These are phyloP conservation scores for Diplosphaera chodatii DNA, from an alignment of 139 green algal genomes.

Conservation along the genomic window DNA sequence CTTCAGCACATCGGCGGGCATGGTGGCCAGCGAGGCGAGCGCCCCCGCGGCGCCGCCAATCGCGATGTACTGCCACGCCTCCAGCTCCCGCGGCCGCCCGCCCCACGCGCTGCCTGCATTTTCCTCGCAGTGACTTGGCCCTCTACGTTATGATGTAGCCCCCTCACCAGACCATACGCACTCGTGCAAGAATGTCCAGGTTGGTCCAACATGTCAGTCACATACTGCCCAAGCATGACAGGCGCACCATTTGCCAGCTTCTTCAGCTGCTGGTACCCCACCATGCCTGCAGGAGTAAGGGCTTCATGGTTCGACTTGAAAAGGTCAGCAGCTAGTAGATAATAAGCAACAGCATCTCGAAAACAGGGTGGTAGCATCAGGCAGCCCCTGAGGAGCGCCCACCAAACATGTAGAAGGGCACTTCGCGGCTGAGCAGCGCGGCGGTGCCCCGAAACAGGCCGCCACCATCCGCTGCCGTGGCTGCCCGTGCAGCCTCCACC, in stretches of 20 bases:
- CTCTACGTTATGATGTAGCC: no score
- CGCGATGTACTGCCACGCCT: slow-evolving; percentile 41
- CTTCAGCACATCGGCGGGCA: slow-evolving; percentile 68
- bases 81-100: slow-evolving; percentile 30
- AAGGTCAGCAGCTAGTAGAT: no score
- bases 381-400: no score
- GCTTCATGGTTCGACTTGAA: no score
- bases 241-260: slow-evolving; percentile 16
- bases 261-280: slow-evolving; percentile 64
- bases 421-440: slow-evolving; percentile 47
- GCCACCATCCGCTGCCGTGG: slow-evolving; percentile 29
- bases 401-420: slow-evolving; percentile 66
- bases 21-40: slow-evolving; percentile 46
- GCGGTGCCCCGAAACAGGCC: slow-evolving; percentile 55
- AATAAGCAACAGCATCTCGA: no score
- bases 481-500: slow-evolving; percentile 23
- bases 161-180: no score
- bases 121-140: no score
- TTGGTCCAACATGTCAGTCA: no score
- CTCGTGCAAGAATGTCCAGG: no score
- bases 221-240: neutral
- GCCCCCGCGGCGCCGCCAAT: slow-evolving; percentile 54
- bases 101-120: slow-evolving; percentile 11
- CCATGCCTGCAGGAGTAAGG: slow-evolving; percentile 41
- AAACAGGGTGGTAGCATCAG: no score